Conservation (phyloP, 2,329 filamentous ascomycete genomes). For the Colletotrichum musae region DNA sequence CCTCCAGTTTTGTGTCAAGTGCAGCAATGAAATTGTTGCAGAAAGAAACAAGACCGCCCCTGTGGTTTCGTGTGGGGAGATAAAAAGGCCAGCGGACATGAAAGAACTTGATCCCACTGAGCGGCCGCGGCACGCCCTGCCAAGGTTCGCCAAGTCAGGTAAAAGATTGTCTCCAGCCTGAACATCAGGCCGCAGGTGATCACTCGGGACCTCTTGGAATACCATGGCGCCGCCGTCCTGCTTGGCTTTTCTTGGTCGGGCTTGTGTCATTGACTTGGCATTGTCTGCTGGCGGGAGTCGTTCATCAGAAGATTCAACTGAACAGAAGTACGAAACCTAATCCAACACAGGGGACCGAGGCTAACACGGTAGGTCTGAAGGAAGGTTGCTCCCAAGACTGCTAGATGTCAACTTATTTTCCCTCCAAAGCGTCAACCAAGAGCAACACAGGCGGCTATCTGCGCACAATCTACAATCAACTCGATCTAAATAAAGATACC, state of each 20-base stretch:
- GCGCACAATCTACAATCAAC: not conserved
- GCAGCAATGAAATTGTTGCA: not conserved
- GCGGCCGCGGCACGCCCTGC: not conserved
- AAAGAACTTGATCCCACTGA: not conserved
- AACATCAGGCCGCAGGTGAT: conserved; percentile 11
- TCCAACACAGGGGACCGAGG: not conserved
- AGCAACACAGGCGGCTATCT: not conserved
- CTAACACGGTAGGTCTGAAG: too few relatives aligned
- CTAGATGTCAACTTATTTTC: too few relatives aligned
- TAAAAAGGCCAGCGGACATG: not conserved
- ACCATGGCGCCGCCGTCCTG: conserved; percentile 2
- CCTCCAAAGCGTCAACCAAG: too few relatives aligned
- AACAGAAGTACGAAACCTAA: not conserved
- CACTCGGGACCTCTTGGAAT: not conserved
- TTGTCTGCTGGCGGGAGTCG: not conserved
- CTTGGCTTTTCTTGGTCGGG: conserved; percentile 1
- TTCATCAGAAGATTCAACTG: conserved; percentile 15
- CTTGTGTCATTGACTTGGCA: not conserved
- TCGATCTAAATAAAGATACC: not conserved
- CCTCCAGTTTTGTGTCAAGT: not conserved
- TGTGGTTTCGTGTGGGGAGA: not conserved
- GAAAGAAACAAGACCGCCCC: conserved; percentile 5
- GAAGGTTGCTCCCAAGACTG: not conserved
- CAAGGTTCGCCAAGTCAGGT: not conserved
- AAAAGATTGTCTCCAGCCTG: not conserved